These are phyloP conservation scores for Linum tenue DNA, from an alignment of 345 rosid species.

Conservation along the genomic window DNA sequence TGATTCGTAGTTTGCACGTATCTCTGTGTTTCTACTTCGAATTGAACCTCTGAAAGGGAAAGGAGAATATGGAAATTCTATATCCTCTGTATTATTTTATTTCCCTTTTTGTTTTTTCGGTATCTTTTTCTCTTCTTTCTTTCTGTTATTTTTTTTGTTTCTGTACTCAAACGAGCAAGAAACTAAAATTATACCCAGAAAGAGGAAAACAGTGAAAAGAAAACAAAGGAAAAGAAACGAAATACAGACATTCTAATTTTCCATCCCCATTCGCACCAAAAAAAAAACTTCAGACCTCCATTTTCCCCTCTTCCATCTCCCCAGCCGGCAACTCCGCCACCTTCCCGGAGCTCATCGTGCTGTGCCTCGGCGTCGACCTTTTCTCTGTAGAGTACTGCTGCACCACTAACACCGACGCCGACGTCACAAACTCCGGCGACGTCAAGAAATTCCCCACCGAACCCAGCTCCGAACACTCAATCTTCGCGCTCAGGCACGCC, in stretches of 20 bases:
- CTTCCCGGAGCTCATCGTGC: neutral
- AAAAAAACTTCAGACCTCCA: neutral
- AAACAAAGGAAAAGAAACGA: neutral
- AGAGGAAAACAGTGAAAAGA: no score
- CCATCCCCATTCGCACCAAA: neutral
- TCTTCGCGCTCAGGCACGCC: constrained; percentile 16
- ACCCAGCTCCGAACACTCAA: constrained; percentile 42
- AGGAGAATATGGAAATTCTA: no score
- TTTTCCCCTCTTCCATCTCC: neutral
- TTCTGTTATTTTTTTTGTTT: no score
- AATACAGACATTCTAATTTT: no score
- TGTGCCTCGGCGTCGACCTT: neutral
- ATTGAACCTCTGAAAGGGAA: no score
- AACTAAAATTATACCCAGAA: no score
- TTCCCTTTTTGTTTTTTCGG: no score
- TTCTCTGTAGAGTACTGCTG: constrained; percentile 20
- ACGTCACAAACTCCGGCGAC: constrained; percentile 32
- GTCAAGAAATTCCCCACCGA: constrained; percentile 38
- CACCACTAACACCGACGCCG: constrained; percentile 39
- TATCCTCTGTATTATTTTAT: no score
- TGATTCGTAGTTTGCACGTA: no score
- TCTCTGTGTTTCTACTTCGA: no score
- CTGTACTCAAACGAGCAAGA: no score
- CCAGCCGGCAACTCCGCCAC: neutral
- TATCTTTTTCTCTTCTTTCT: no score